Base-by-base conservation (phyloP, 176 grass and related monocot species). In the Miscanthus lutarioriparius region DNA sequence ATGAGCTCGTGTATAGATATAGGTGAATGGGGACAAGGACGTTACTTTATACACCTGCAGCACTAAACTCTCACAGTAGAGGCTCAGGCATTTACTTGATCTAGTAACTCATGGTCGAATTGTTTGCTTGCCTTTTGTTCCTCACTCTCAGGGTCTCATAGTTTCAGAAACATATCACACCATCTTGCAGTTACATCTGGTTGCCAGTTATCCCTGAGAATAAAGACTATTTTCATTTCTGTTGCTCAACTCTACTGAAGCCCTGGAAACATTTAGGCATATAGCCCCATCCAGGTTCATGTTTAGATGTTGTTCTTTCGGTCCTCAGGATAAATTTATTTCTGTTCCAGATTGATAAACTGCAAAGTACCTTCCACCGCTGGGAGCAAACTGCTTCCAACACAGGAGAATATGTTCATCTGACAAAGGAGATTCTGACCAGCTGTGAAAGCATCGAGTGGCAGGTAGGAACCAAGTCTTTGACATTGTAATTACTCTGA, bases 361-460 rank as follows among this genome's bases (percentile, higher is more conserved):
- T 98, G 79, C 96, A 95, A 80, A 78, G 58, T 38, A 89, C 65
- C 49, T 98, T 98, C 80, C 85, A 87, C 75, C 89, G 87, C 13
- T 93, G 93, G 96, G 87, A 95, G 43, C 66, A 93, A 78, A 93
- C 84, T 27, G 83, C 96, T 91, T 88, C 84, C 64, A 90, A 98
- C 75, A 95, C 96, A 2, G 91, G 93, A 90, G 96, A 98, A 75
- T 77, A 86, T 89, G 91, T 95, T 56, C 89, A 98, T 89, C 43
- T 93, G 7, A 95, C 93, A 66, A 98, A 90, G 75, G 96, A 95
- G 83, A 77, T 98, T 62, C 67, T 93, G 64, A 75, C 91, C 69
- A 95, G 80, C 79, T 98, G 93, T 81, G 96, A 98, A 83, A 98
- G 91, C 83, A 85, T 98, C 19, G 91, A 93, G 64, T 98, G 96